Evolutionary conservation across 371 early-diverging fungal species (phyloP).

Genomic region (Dichotomocladium elegans): DNA sequence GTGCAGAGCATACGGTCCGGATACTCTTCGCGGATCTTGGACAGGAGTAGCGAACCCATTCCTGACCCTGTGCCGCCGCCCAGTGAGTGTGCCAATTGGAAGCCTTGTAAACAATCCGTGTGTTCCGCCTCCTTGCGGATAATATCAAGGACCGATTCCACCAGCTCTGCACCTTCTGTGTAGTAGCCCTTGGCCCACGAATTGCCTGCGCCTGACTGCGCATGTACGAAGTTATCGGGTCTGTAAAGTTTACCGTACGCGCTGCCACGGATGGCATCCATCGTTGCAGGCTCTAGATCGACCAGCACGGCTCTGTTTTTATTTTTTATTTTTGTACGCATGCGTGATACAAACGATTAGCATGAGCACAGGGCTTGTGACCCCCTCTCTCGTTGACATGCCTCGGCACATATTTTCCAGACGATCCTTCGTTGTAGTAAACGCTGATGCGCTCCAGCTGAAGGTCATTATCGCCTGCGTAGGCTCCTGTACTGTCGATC

Average conservation of each 20-base stretch:
- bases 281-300: conserved; percentile 99
- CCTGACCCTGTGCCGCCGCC: conserved; percentile 94
- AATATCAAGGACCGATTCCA: conserved; percentile 82
- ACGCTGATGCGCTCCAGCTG: conserved; percentile 93
- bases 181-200: conserved; percentile 95
- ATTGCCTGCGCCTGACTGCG: conserved; percentile 90
- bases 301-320: conserved; percentile 89
- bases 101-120: conserved; percentile 88
- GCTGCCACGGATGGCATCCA: conserved; percentile 89
- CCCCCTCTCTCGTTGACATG: conserved; percentile 28
- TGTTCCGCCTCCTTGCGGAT: conserved; percentile 88
- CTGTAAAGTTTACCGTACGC: conserved; percentile 77
- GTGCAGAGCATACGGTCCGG: conserved; percentile 93
- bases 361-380: too few relatives aligned
- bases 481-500: conserved; percentile 46
- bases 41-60: conserved; percentile 82
- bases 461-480: conserved; percentile 73
- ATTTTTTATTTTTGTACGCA: conserved; percentile 39
- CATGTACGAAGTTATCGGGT: conserved; percentile 88
- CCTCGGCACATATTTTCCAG: conserved; percentile 87
- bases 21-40: conserved; percentile 92
- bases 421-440: conserved; percentile 91
- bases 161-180: conserved; percentile 90
- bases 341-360: background rate
- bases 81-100: conserved; percentile 86